Evolutionary conservation across 176 grass and related monocot species (phyloP), one percentile per base, ranked within the genome.

Genomic region (Saccharum officinarum): DNA sequence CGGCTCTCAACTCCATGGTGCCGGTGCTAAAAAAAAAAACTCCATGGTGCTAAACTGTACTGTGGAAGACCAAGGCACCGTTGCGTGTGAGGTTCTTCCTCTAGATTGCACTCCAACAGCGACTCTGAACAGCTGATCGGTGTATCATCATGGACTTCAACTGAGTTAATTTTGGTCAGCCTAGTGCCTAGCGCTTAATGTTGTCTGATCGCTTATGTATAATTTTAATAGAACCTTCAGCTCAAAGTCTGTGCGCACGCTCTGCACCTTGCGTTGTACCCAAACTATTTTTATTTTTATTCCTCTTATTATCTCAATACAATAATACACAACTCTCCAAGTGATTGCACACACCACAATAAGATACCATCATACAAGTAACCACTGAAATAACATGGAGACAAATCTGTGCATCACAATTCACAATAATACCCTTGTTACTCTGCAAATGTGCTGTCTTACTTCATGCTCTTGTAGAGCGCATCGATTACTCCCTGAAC

Each of bases 401-500:
- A 54, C 7, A 86, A 50, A 64, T 10, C 3, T 18, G 36, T 82
- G 36, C 25, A 68, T 76, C 34, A 60, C 26, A 69, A 59, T 12
- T 71, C 67, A 81, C 17, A 2, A 18, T 0, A n/a, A n/a, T 41
- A 7, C 60, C 68, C 42, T 7, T 28, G 61, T 0, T 12, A 5
- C 26, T 14, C 20, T 30, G 31, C 46, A 23, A 61, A 59, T 25
- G 2, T 57, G 30, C 16, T 26, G 17, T 44, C 68, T 87, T 63
- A 95, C 67, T 92, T 95, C 25, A 75, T 74, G 77, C 73, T 82
- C 52, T 88, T 95, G 82, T 90, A 93, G 40, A 98, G 85, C 7
- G 62, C 85, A 55, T 98, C 85, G 4, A 98, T 87, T 37, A 66
- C 59, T 68, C 60, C 80, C 95, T 98, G 89, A 36, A 86, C 45